phyloP scores from a whole-genome alignment of 1,139 yeast genomes.

The Debaryomyces sp. region DNA sequence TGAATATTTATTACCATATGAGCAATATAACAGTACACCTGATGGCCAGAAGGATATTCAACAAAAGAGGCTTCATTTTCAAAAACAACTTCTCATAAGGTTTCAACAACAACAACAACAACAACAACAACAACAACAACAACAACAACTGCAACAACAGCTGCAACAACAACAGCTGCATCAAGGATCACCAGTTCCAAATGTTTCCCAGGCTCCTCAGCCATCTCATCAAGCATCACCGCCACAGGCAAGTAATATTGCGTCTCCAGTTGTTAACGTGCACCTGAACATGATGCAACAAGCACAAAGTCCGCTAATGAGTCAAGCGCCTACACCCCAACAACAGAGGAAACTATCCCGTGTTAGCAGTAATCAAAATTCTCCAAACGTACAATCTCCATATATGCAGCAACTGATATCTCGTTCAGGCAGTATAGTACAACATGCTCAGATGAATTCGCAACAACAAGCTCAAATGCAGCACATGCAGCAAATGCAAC shows the following conservation, averaged over 20 bases:
- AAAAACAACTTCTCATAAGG: slow-evolving; percentile 47
- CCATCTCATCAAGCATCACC: slow-evolving; percentile 19
- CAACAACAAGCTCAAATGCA: slow-evolving; percentile 16
- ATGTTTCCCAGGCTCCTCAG: background rate
- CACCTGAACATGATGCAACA: slow-evolving; percentile 19
- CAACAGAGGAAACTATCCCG: slow-evolving; percentile 36
- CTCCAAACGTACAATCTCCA: slow-evolving; percentile 42
- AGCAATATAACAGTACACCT: slow-evolving; percentile 64
- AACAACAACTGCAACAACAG: slow-evolving; percentile 14
- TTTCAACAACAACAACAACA: slow-evolving; percentile 40
- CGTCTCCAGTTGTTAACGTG: slow-evolving; percentile 12
- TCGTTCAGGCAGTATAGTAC: slow-evolving; percentile 12
- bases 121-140: slow-evolving; percentile 19
- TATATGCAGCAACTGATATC: slow-evolving; percentile 23
- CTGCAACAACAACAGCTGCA: slow-evolving; percentile 34
- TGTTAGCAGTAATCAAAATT: slow-evolving; percentile 33
- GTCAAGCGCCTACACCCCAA: slow-evolving; percentile 34
- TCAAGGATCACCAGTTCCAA: background rate
- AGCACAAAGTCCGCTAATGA: slow-evolving; percentile 19
- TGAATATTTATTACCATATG: slow-evolving; percentile 69
- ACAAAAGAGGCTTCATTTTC: slow-evolving; percentile 50
- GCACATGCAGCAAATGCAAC: slow-evolving; percentile 7
- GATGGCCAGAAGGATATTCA: slow-evolving; percentile 69
- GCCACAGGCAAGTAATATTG: slow-evolving; percentile 20
- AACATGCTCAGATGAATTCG: slow-evolving; percentile 16